phyloP scores from a whole-genome alignment of 129 eudicot genomes.

The Artemisia tridentata region DNA sequence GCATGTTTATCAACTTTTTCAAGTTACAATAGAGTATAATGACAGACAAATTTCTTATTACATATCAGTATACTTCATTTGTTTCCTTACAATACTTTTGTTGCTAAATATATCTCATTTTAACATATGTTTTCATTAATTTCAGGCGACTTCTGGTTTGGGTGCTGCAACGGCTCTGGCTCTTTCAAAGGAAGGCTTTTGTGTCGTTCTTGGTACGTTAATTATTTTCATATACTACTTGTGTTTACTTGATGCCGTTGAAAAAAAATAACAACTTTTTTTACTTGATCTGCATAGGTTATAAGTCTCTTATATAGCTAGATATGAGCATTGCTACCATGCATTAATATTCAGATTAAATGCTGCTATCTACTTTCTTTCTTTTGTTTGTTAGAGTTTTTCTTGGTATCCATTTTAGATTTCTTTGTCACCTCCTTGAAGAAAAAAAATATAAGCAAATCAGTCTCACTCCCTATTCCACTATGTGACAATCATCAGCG shows the following conservation, averaged over 20 bases:
- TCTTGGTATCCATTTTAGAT: too few species aligned
- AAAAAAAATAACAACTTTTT: too few species aligned
- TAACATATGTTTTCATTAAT: constrained; percentile 11
- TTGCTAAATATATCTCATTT: neutral
- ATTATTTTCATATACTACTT: too few species aligned
- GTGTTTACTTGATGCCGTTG: too few species aligned
- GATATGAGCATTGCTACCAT: too few species aligned
- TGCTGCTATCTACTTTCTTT: too few species aligned
- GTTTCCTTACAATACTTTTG: neutral
- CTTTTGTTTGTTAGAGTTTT: too few species aligned
- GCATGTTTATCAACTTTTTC: neutral
- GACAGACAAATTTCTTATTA: too few species aligned
- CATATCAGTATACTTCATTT: neutral
- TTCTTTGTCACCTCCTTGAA: neutral
- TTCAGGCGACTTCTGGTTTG: constrained; percentile 89
- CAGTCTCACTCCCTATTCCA: constrained; percentile 6
- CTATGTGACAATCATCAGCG: constrained; percentile 7
- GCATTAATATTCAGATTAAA: too few species aligned
- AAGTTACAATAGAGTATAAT: too few species aligned
- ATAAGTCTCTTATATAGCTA: too few species aligned
- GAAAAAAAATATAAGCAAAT: constrained; percentile 6
- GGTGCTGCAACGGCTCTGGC: constrained; percentile 87
- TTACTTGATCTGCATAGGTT: too few species aligned
- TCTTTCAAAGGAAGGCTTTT: constrained; percentile 74
- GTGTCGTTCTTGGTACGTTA: constrained; percentile 68